Conservation (phyloP, 2,329 filamentous ascomycete species). For the Cladosporium sp. region DNA sequence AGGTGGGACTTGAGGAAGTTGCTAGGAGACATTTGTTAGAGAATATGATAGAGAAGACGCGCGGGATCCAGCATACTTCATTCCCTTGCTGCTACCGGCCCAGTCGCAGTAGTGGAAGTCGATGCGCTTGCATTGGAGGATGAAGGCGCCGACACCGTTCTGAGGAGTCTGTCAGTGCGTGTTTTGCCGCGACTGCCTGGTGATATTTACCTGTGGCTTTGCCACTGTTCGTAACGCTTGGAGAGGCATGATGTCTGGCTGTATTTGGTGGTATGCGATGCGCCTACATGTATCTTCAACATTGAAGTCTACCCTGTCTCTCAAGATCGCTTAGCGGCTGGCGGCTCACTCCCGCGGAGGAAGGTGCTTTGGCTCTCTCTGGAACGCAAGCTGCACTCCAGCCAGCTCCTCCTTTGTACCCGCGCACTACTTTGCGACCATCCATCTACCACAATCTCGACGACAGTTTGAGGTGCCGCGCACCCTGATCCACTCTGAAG, state of each 20-base stretch:
- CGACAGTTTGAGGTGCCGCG: not conserved
- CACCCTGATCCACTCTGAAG: not conserved
- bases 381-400: not conserved
- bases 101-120: constrained; percentile 98
- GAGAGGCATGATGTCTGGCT: constrained; percentile 45
- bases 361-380: not conserved
- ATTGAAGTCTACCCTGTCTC: constrained; percentile 4
- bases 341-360: constrained; percentile 6
- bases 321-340: not conserved
- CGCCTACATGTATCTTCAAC: not conserved
- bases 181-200: not conserved
- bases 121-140: constrained; percentile 93
- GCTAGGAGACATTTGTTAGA: constrained; percentile 46
- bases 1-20: constrained; percentile 78
- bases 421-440: too few relatives aligned
- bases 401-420: not conserved
- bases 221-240: constrained; percentile 55
- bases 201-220: constrained; percentile 54
- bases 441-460: not conserved
- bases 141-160: constrained; percentile 97
- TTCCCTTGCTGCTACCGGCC: constrained; percentile 87
- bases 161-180: constrained; percentile 42
- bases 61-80: constrained; percentile 65
- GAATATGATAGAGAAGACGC: not conserved
- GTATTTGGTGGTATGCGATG: not conserved